phyloP scores from a whole-genome alignment of 2,329 filamentous ascomycete genomes.

The Allantophomopsis lycopodina region DNA sequence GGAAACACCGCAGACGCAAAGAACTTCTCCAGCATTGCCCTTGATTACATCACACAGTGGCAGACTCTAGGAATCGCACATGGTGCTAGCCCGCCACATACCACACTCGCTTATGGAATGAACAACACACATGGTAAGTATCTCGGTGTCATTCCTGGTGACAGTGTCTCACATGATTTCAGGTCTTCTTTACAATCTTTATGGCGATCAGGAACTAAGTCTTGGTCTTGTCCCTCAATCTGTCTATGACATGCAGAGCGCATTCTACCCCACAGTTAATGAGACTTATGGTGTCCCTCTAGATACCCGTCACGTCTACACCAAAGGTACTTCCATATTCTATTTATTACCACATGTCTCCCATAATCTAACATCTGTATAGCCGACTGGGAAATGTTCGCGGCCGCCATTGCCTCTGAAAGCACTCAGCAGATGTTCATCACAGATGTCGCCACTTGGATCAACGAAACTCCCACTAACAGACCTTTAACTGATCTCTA shows the following conservation, averaged over 20 bases:
- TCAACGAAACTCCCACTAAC: constrained; percentile 60
- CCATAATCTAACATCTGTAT: too few species aligned
- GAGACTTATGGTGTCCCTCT: constrained; percentile 71
- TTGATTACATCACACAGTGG: constrained; percentile 62
- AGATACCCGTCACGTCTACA: constrained; percentile 68
- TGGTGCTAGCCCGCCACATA: constrained; percentile 46
- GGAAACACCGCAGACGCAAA: constrained; percentile 41
- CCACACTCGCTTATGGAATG: constrained; percentile 69
- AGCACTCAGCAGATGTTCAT: constrained; percentile 53
- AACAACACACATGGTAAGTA: constrained; percentile 23
- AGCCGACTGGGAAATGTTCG: constrained; percentile 71
- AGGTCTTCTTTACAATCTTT: constrained; percentile 63
- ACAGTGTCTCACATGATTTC: background rate
- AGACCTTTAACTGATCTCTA: constrained; percentile 67
- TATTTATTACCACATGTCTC: too few species aligned
- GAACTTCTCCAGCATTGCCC: constrained; percentile 48
- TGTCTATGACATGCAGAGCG: constrained; percentile 65
- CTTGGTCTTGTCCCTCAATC: constrained; percentile 63
- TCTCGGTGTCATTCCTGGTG: background rate
- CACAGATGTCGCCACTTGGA: constrained; percentile 55
- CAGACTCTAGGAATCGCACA: constrained; percentile 54
- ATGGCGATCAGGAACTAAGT: constrained; percentile 62
- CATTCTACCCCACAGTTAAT: constrained; percentile 60
- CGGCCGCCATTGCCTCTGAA: constrained; percentile 56
- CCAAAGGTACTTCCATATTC: constrained; percentile 39